phyloP scores from a whole-genome alignment of 331 rosid species.

The Telfairia occidentalis region DNA sequence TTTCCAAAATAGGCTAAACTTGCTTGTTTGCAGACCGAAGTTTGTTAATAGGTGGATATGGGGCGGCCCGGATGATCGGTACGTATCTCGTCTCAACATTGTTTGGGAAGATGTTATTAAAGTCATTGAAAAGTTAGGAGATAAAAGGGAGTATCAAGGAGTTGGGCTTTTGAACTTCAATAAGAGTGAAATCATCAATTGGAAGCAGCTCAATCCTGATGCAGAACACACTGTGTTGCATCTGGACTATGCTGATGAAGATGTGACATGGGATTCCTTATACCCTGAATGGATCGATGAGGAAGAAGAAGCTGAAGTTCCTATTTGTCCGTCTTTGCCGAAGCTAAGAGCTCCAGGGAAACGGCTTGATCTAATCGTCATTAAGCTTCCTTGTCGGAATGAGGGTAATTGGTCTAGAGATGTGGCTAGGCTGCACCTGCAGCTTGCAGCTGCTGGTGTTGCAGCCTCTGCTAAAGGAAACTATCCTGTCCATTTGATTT shows the following conservation, averaged over 20 bases:
- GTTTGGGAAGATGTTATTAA: constrained; percentile 43
- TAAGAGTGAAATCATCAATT: constrained; percentile 34
- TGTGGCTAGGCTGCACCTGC: constrained; percentile 76
- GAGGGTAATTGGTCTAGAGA: constrained; percentile 84
- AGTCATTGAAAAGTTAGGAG: constrained; percentile 24
- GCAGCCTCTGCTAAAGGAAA: constrained; percentile 65
- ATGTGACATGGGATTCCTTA: constrained; percentile 72
- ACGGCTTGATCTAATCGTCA: constrained; percentile 54
- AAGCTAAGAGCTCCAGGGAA: constrained; percentile 38
- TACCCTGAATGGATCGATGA: constrained; percentile 98
- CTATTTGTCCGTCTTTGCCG: constrained; percentile 72
- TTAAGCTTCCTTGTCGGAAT: constrained; percentile 68
- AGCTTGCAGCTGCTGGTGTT: constrained; percentile 75
- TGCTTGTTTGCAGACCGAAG: constrained; percentile 11
- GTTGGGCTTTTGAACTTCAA: constrained; percentile 72
- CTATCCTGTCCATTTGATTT: constrained; percentile 54
- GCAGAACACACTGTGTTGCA: constrained; percentile 37
- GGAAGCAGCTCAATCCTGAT: constrained; percentile 53
- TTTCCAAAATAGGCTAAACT: neutral
- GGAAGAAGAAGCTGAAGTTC: constrained; percentile 67
- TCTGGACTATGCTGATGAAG: constrained; percentile 42
- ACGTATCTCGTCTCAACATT: constrained; percentile 30
- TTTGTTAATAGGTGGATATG: constrained; percentile 71
- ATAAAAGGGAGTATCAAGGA: constrained; percentile 41
- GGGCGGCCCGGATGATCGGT: constrained; percentile 62